These are phyloP conservation scores for Trichaptum fuscoviolaceum DNA, from an alignment of 768 basidiomycete genomes.

Conservation along the genomic window DNA sequence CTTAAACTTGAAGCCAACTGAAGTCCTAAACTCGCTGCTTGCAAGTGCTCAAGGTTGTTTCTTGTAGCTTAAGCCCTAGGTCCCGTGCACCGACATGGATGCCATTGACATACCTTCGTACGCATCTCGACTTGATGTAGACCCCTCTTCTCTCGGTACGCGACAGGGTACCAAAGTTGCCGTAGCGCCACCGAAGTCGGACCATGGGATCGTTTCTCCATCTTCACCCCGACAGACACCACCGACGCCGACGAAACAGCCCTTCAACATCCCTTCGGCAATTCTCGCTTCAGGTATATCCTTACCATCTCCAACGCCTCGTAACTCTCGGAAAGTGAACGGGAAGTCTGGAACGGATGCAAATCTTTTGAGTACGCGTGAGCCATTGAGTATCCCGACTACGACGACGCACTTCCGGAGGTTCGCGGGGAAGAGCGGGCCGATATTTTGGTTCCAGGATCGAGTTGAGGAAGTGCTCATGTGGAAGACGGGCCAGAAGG, in stretches of 20 bases:
- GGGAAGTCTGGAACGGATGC: not conserved
- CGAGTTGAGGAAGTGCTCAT: constrained; percentile 77
- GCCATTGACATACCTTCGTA: not conserved
- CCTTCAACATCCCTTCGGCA: constrained; percentile 1
- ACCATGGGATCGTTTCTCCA: not conserved
- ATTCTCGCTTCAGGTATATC: not conserved
- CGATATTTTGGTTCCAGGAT: constrained; percentile 89
- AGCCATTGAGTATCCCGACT: not conserved
- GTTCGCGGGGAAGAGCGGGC: constrained; percentile 70
- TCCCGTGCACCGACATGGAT: not conserved
- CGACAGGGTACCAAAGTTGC: not conserved
- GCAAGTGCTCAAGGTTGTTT: not conserved
- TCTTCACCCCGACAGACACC: not conserved
- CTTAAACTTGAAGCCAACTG: not conserved
- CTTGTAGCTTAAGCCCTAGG: not conserved
- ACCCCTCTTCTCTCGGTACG: not conserved
- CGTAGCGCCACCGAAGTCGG: not conserved
- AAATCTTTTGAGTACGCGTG: not conserved
- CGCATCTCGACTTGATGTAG: not conserved
- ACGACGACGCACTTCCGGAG: constrained; percentile 45
- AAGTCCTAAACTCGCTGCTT: too few relatives aligned
- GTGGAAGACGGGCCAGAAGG: constrained; percentile 74
- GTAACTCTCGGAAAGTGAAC: not conserved
- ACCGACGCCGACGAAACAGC: not conserved
- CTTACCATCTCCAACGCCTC: not conserved